These are phyloP conservation scores for Mycosphaerella sp. DNA, from an alignment of 2,329 filamentous ascomycete species.

Conservation along the genomic window DNA sequence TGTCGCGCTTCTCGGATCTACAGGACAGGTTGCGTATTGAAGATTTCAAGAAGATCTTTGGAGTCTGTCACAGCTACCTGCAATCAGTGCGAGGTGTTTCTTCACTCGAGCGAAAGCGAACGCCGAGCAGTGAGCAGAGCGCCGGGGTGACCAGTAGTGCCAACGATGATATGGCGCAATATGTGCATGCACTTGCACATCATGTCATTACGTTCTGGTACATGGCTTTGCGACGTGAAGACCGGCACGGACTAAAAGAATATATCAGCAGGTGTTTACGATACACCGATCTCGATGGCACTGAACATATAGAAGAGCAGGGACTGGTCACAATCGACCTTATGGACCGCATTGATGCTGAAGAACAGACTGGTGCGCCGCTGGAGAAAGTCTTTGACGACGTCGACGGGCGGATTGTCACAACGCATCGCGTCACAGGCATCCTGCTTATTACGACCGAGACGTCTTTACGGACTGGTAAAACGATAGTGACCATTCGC, in stretches of 20 bases:
- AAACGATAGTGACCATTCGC: conserved; percentile 30
- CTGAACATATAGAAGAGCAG: conserved; percentile 77
- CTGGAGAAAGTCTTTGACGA: conserved; percentile 53
- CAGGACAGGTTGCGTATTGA: conserved; percentile 53
- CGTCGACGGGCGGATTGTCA: conserved; percentile 59
- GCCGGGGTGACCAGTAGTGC: conserved; percentile 21
- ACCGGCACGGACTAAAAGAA: conserved; percentile 74
- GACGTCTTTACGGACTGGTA: conserved; percentile 48
- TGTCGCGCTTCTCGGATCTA: conserved; percentile 71
- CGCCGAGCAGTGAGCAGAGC: conserved; percentile 26
- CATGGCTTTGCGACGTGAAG: conserved; percentile 74
- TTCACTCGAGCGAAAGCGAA: conserved; percentile 21
- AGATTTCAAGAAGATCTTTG: conserved; percentile 90
- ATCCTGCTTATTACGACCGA: conserved; percentile 69
- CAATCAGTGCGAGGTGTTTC: conserved; percentile 65
- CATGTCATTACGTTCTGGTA: conserved; percentile 98
- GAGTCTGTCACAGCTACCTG: conserved; percentile 87
- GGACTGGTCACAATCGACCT: conserved; percentile 91
- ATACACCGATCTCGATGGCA: conserved; percentile 69
- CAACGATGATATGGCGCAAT: conserved; percentile 42
- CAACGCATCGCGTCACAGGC: conserved; percentile 65
- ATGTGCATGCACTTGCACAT: conserved; percentile 88
- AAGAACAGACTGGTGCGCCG: conserved; percentile 61
- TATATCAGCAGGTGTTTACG: conserved; percentile 84
- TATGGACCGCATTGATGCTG: conserved; percentile 32